These are phyloP conservation scores for Strobilomyces echinocephalus DNA, from an alignment of 768 basidiomycete genomes.

Conservation along the genomic window DNA sequence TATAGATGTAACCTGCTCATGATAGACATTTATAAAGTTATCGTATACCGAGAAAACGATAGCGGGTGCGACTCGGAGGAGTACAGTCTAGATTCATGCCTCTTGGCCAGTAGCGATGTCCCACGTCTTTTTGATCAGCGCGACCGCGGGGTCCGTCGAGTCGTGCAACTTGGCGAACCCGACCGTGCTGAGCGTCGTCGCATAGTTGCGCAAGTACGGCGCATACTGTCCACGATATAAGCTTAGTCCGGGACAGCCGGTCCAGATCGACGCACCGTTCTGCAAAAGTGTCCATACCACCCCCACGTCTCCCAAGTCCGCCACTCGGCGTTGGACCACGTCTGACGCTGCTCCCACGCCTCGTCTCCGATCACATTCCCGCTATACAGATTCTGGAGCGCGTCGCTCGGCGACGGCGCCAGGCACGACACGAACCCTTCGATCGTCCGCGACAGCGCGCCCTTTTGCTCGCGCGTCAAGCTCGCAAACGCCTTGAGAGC, in stretches of 20 bases:
- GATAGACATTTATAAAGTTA: conserved; percentile 19
- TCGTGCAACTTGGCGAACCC: conserved; percentile 64
- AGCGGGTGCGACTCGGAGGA: neutral
- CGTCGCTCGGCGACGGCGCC: conserved; percentile 38
- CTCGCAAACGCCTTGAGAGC: conserved; percentile 73
- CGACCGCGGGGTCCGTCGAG: conserved; percentile 50
- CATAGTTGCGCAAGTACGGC: conserved; percentile 71
- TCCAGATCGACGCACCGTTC: conserved; percentile 48
- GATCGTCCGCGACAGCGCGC: conserved; percentile 64
- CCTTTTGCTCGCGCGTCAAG: conserved; percentile 72
- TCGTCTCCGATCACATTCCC: conserved; percentile 56
- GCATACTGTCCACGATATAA: conserved; percentile 51
- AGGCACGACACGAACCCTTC: conserved; percentile 72
- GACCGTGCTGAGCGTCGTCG: conserved; percentile 63
- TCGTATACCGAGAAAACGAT: neutral
- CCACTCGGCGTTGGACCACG: conserved; percentile 76
- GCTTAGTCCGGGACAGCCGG: neutral
- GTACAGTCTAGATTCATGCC: conserved; percentile 16
- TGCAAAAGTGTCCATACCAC: conserved; percentile 88
- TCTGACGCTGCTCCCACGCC: conserved; percentile 65
- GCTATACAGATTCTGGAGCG: conserved; percentile 47
- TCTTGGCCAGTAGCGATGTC: conserved; percentile 64
- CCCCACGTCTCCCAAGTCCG: conserved; percentile 84
- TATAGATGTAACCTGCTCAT: conserved; percentile 1
- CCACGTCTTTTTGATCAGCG: conserved; percentile 64